Base-by-base conservation (phyloP, 176 grass and related monocot species). In the Alloteropsis semialata region DNA sequence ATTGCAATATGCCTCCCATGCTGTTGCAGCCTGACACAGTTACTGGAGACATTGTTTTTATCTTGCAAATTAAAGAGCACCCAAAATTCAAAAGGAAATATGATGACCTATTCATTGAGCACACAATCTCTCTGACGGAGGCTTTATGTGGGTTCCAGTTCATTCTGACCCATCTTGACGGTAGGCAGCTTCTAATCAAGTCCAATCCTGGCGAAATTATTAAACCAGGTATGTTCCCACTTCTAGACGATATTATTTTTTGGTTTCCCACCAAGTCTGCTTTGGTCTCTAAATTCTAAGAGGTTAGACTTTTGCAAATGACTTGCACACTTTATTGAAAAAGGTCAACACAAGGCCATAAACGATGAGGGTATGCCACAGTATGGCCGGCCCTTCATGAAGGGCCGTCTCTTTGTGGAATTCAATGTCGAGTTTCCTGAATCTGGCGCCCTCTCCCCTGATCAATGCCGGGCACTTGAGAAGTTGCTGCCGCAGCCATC, bases 91-190 rank as follows among this genome's bases (percentile, higher is more conserved):
- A 89, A 81, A 91, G 91, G 61, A 97, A 93, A 50, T 74, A 58
- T 59, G 88, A 97, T 64, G 88, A 93, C 61, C 64, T 93, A 17
- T 97, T 76, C 69, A 79, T 91, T 51, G 91, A 93, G 53, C 91
- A 84, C 60, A 88, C 88, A 19, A 76, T 97, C 28, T 77, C 49
- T 69, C 84, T 93, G 50, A 93, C 91, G 0, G 91, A 93, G 86
- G 91, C 94, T 36, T 83, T 93, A 12, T 97, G 94, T 28, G 88
- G 94, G 4, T 87, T 97, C 73, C 94, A 93, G 80, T 97, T 97
- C n/a, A 49, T 83, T 80, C 63, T 97, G 58, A 93, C 63, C 14
- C 91, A 97, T 89, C 91, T 97, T 36, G 91, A 97, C 41, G 69
- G 91, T 36, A 85, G 91, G 73, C 86, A 84, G 63, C 80, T 93